These are phyloP conservation scores for Xylona heveae DNA, from an alignment of 495 filamentous ascomycete species.

Conservation along the genomic window DNA sequence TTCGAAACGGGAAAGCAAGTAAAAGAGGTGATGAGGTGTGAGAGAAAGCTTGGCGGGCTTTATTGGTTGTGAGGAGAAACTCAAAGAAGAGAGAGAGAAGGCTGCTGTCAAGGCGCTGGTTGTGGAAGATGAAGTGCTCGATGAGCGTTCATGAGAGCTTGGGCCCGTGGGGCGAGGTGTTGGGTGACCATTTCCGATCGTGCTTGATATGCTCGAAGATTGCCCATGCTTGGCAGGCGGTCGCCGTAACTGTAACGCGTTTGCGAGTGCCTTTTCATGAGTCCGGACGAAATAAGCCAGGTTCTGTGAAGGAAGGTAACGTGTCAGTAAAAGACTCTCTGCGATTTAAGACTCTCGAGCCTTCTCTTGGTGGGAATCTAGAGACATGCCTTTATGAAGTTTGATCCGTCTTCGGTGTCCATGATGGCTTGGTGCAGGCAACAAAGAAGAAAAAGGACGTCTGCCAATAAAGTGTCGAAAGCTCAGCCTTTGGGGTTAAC, in stretches of 20 bases:
- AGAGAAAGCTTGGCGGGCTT: slow-evolving; percentile 83
- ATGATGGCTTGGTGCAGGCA: slow-evolving; percentile 22
- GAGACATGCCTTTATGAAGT: slow-evolving; percentile 57
- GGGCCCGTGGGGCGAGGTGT: slow-evolving; percentile 20
- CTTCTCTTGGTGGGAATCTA: background rate
- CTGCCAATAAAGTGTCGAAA: no score
- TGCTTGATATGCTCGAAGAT: slow-evolving; percentile 27
- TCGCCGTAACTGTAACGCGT: slow-evolving; percentile 68
- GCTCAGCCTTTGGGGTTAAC: no score
- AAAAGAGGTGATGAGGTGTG: slow-evolving; percentile 96
- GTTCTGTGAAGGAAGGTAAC: slow-evolving; percentile 32
- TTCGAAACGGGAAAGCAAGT: slow-evolving; percentile 83
- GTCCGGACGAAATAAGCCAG: slow-evolving; percentile 89
- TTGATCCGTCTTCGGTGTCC: slow-evolving; percentile 75
- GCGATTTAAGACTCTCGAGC: background rate
- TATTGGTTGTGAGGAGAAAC: slow-evolving; percentile 59
- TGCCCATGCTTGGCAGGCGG: slow-evolving; percentile 44
- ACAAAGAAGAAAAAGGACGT: no score
- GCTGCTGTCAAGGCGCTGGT: slow-evolving; percentile 58
- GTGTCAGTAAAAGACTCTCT: slow-evolving; percentile 8
- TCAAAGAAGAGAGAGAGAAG: slow-evolving; percentile 64
- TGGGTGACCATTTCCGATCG: slow-evolving; percentile 19
- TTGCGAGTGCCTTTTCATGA: slow-evolving; percentile 91
- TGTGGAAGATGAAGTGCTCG: slow-evolving; percentile 38
- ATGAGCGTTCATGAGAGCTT: slow-evolving; percentile 24